Evolutionary conservation across 1,284 basidiomycete species (phyloP), one percentile per base, ranked within the genome.

Genomic region (Austropuccinia psidii): DNA sequence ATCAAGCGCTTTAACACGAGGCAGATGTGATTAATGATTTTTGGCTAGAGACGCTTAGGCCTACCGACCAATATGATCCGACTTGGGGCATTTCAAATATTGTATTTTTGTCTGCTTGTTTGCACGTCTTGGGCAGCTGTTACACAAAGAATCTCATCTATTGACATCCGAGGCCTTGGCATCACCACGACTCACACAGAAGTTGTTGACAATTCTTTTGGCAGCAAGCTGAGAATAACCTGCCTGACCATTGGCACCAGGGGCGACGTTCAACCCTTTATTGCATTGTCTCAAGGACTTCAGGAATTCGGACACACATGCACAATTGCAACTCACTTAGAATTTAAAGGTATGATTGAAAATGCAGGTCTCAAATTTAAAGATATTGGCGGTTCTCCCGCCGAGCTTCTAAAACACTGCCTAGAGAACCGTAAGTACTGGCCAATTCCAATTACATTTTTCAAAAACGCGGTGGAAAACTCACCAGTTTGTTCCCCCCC

Each of bases 231-330:
- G n/a, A 74, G 50, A 37, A 68, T 66, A 7, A 65, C 66, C 2
- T 74, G 62, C 29, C 74, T 79, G 39, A 79, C 78, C 24, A 79
- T 79, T 24, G 79, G 79, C 31, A 77, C 76, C 31, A 77, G 78
- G n/a, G 79, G 78, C 31, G 79, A 79, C 60, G 79, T 79, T 31
- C 78, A 79, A 70, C 79, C 79, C 6, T 79, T 78, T 60, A 76
- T 79, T 57, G 77, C 78, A 13, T 74, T 79, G 17, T 76, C 76
- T 70, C 77, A 77, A 35, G 76, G 75, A 11, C 76, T 79, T 50
- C 76, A 78, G 72, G 52, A 73, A 65, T 74, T 78, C 21, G 77
- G 77, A 11, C 79, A 79, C 57, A 67, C 67, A 17, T 74, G 75
- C 17, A 76, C 76, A 27, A 79, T 79, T 43, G 78, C 77, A 17